A percentile compares a stretch with the other conserved stretches of the same genome.
These are phyloP conservation scores for Hanseniaspora taiwanica DNA, from an alignment of 805 yeast species.

Conservation along the genomic window DNA sequence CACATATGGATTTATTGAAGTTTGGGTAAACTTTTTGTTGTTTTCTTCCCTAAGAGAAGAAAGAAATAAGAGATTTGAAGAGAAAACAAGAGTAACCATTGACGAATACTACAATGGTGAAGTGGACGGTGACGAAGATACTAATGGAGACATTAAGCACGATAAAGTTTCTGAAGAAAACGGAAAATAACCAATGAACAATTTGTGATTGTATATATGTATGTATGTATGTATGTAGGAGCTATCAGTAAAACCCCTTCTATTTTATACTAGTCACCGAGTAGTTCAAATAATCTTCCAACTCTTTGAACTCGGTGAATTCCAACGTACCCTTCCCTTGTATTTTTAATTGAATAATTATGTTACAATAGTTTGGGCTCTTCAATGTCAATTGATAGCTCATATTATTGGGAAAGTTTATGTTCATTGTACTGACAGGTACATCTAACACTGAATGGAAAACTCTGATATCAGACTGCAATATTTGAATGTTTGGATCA, in stretches of 20 bases:
- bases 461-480: constrained; percentile 14
- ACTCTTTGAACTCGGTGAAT: constrained; percentile 22
- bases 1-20: constrained; percentile 45
- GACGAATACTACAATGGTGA: constrained; percentile 6
- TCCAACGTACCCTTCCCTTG: constrained; percentile 13
- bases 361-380: constrained; percentile 23
- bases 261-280: not conserved
- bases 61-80: constrained; percentile 34
- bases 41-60: constrained; percentile 56
- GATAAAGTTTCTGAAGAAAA: not conserved
- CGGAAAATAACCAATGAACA: not conserved
- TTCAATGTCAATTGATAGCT: constrained; percentile 10
- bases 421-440: constrained; percentile 13
- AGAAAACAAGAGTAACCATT: constrained; percentile 11
- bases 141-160: too few relatives aligned
- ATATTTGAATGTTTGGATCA: constrained; percentile 14
- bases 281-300: constrained; percentile 23
- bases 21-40: constrained; percentile 56
- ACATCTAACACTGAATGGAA: constrained; percentile 14
- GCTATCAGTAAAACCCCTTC: not conserved
- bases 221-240: not conserved
- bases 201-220: not conserved
- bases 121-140: not conserved
- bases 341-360: constrained; percentile 11
- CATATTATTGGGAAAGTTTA: constrained; percentile 9